phyloP scores from a whole-genome alignment of 2,329 filamentous ascomycete genomes.

The Stagonosporopsis cucurbitacearum region DNA sequence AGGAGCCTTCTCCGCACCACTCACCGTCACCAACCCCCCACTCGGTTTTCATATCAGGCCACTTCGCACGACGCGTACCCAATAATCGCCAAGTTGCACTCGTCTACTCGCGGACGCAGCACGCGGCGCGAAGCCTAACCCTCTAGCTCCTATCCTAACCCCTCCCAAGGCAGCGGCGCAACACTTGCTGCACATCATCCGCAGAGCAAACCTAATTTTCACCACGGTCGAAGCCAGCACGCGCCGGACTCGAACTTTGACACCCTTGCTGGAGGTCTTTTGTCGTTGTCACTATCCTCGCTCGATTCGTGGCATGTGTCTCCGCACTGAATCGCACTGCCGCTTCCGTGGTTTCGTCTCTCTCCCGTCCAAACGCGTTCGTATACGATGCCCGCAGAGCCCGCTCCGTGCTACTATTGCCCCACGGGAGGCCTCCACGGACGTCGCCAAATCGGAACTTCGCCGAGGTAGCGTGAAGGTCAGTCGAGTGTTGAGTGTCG shows the following conservation, averaged over 20 bases:
- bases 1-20: conserved; percentile 10
- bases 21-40: neutral
- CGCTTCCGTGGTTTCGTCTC: too few species aligned
- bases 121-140: conserved; percentile 15
- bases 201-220: conserved; percentile 20
- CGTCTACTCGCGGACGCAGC: neutral
- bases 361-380: neutral
- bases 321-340: neutral
- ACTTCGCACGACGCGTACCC: neutral
- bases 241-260: conserved; percentile 9
- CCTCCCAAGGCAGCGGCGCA: conserved; percentile 8
- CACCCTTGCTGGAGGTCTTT: neutral
- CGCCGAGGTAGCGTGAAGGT: neutral
- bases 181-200: conserved; percentile 16
- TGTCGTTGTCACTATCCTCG: neutral
- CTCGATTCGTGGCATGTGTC: neutral
- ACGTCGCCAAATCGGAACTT: neutral
- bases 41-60: neutral
- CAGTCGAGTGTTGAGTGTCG: neutral
- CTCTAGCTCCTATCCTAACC: neutral
- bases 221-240: conserved; percentile 4
- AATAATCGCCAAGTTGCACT: conserved; percentile 3
- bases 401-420: neutral
- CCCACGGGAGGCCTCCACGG: neutral
- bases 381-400: neutral